Percentiles rank a stretch among this genome's conserved stretches.
phyloP scores from a whole-genome alignment of 139 green algal genomes.

The Chlorella sp. region DNA sequence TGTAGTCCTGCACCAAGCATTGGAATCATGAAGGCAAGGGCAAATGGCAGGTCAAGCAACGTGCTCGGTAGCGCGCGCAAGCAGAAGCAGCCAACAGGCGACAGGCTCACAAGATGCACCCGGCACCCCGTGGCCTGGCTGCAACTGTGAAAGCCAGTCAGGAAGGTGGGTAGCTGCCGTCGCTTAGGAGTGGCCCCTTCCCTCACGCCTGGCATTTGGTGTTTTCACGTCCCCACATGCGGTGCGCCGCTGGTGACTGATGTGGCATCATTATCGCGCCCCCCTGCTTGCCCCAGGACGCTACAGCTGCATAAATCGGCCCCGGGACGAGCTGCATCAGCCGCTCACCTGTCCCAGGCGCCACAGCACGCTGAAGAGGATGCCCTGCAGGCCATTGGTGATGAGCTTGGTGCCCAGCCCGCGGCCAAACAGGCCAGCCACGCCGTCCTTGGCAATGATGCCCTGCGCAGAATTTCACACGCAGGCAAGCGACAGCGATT shows the following conservation, averaged over 20 bases:
- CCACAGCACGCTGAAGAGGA: slow-evolving; percentile 81
- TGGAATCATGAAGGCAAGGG: neutral
- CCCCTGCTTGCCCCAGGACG: neutral
- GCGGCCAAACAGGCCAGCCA: slow-evolving; percentile 73
- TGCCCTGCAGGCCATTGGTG: slow-evolving; percentile 73
- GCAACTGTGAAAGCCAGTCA: neutral
- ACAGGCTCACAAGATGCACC: neutral
- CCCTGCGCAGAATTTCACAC: too few species aligned
- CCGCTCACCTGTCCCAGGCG: slow-evolving; percentile 76
- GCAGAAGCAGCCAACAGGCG: neutral
- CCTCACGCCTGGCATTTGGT: too few species aligned
- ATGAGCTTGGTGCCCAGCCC: slow-evolving; percentile 87
- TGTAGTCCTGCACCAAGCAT: slow-evolving; percentile 5
- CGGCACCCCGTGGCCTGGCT: neutral
- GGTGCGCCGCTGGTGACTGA: too few species aligned
- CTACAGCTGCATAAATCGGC: neutral
- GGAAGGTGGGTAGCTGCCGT: too few species aligned
- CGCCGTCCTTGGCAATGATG: slow-evolving; percentile 75
- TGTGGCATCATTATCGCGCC: too few species aligned
- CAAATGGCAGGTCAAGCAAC: neutral
- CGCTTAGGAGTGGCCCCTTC: too few species aligned
- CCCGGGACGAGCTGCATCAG: neutral
- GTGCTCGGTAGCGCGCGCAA: too few species aligned
- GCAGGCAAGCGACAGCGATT: too few species aligned
- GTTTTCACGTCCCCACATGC: too few species aligned